These are phyloP conservation scores for Cocos nucifera DNA, from an alignment of 176 grass and related monocot genomes.

Conservation along the genomic window DNA sequence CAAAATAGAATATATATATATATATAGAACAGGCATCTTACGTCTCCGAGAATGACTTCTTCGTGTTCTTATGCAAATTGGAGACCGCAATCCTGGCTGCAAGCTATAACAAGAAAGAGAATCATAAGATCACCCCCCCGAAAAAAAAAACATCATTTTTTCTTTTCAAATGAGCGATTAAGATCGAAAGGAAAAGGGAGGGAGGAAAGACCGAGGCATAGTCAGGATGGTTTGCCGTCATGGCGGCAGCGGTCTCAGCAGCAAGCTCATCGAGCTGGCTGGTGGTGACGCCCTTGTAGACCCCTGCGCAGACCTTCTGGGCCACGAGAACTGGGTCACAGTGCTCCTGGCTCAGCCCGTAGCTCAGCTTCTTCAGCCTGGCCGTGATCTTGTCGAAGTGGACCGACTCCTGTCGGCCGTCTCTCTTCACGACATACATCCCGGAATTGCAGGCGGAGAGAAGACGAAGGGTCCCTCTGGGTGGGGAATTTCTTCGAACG, in stretches of 20 bases:
- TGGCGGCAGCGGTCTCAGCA: slow-evolving; percentile 74
- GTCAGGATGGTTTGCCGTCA: slow-evolving; percentile 87
- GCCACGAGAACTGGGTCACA: slow-evolving; percentile 84
- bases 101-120: slow-evolving; percentile 30
- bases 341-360: slow-evolving; percentile 95
- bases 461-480: background rate
- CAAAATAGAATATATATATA: too few relatives aligned
- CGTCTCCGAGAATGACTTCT: slow-evolving; percentile 96
- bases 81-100: slow-evolving; percentile 92
- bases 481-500: slow-evolving; percentile 46
- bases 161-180: background rate
- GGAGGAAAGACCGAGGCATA: slow-evolving; percentile 54
- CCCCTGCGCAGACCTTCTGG: slow-evolving; percentile 87
- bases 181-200: background rate
- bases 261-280: slow-evolving; percentile 96
- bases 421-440: slow-evolving; percentile 98
- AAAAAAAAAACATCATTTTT: background rate
- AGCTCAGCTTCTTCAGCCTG: slow-evolving; percentile 91
- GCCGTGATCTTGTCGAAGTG: slow-evolving; percentile 99
- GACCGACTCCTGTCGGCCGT: slow-evolving; percentile 72
- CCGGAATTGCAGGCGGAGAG: background rate
- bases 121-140: too few relatives aligned
- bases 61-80: slow-evolving; percentile 96
- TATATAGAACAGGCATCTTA: slow-evolving; percentile 15
- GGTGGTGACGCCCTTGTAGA: slow-evolving; percentile 94